Evolutionary conservation across 2,329 filamentous ascomycete species (phyloP), one percentile per base, ranked within the genome.

Genomic region (Fusarium nurragi): DNA sequence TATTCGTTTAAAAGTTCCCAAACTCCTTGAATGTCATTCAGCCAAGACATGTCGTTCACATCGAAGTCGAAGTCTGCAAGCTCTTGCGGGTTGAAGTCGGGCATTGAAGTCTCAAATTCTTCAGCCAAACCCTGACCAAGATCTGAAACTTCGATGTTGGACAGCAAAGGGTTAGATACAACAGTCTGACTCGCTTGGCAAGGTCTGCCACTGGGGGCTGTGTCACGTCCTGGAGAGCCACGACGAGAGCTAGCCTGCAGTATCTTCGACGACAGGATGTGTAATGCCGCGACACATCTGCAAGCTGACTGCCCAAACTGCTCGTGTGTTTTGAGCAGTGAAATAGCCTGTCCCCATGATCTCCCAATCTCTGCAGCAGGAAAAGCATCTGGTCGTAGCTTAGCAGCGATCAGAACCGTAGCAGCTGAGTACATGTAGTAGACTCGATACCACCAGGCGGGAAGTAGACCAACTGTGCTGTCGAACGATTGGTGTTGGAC

Each of bases 381-480:
- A 28, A 78, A 77, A 3, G 72, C 58, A 3, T 77, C 74, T 0
- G 77, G 75, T 4, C 76, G 71, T 0, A 78, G 64, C 19, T 73
- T 75, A 1, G 77, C 77, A 0, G 75, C 76, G 4, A 78, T 75
- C 3, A 79, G 69, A 1, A 78, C 68, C 0, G 74, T 77, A 1
- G 77, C 75, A 0, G 77, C 76, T 0, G 76, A 74, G 66, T 77
- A 78, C 16, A 78, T 62, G 16, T 78, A 78, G 53, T 76, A 78
- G 0, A 79, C 69, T 1, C 77, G 67, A 39, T 79, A 78, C 77
- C 77, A 78, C 77, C 77, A 79, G 0, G 77, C 76, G 3, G 77
- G 77, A 0, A 79, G 62, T 0, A 78, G 62, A 0, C 76, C 76
- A 2, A 77, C 68, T 0, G 73, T 75, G 6, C 68, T 71, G 8